phyloP scores from a whole-genome alignment of 208 protist species.

The Trypanosomatidae sp. region DNA sequence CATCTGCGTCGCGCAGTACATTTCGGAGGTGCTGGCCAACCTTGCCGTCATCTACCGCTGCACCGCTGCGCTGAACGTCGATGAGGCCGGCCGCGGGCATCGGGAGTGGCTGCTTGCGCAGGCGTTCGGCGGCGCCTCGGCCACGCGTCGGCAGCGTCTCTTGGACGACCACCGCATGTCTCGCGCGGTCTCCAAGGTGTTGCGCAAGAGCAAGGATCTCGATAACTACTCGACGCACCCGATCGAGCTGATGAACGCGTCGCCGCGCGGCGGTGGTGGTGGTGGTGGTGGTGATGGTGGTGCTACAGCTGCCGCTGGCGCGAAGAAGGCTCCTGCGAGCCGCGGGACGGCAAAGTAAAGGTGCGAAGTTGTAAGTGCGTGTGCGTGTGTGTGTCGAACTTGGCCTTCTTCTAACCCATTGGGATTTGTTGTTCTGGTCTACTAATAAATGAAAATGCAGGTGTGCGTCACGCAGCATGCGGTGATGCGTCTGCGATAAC shows the following conservation, averaged over 20 bases:
- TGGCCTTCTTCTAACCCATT: no score
- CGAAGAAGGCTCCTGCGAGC: no score
- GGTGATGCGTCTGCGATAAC: no score
- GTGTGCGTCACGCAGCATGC: no score
- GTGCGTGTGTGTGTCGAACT: no score
- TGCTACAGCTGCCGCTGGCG: no score
- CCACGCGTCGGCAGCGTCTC: conserved; percentile 35
- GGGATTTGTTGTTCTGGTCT: no score
- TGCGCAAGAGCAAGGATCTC: conserved; percentile 30
- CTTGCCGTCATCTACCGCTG: conserved; percentile 71
- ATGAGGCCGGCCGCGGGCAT: conserved; percentile 50
- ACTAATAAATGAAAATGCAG: no score
- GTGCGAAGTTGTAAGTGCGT: no score
- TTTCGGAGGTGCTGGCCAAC: conserved; percentile 69
- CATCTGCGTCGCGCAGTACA: conserved; percentile 47
- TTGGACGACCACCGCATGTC: conserved; percentile 35
- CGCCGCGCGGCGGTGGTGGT: no score
- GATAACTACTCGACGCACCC: conserved; percentile 70
- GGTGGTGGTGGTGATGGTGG: no score
- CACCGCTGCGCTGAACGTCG: conserved; percentile 58
- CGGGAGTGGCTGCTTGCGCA: conserved; percentile 78
- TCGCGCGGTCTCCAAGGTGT: conserved; percentile 23
- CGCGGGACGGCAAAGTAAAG: no score
- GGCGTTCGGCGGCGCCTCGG: conserved; percentile 58
- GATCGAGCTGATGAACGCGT: conserved; percentile 73